Percentiles rank a stretch among this genome's conserved stretches.
Conservation (phyloP, 768 basidiomycete species). For the Macrolepiota fuliginosa region DNA sequence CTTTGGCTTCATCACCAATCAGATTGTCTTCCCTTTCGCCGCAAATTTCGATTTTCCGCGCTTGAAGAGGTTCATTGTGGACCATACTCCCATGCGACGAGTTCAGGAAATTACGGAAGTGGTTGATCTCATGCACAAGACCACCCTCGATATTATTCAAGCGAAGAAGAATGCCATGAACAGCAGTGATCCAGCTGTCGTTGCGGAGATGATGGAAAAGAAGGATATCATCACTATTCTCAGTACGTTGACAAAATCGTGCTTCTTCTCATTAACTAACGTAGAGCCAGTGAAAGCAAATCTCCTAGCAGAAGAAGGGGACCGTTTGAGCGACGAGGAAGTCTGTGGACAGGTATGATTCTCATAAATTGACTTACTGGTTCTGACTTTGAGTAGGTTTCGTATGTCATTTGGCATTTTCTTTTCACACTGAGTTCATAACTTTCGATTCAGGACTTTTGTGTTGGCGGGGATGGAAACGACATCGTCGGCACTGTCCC, state of each 20-base stretch:
- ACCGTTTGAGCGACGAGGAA: constrained; percentile 32
- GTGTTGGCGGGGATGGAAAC: constrained; percentile 17
- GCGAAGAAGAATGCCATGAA: constrained; percentile 33
- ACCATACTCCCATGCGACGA: constrained; percentile 27
- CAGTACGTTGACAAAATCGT: constrained; percentile 26
- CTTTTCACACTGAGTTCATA: too few species aligned
- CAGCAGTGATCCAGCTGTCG: constrained; percentile 30
- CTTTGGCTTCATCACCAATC: constrained; percentile 3
- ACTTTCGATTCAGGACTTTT: neutral
- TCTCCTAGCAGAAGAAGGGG: constrained; percentile 26
- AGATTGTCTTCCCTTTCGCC: constrained; percentile 8
- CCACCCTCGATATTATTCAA: constrained; percentile 34
- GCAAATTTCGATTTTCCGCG: constrained; percentile 1
- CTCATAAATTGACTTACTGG: neutral
- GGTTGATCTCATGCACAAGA: constrained; percentile 31
- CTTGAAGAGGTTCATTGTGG: constrained; percentile 26
- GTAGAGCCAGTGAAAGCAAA: constrained; percentile 30
- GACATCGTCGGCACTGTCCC: constrained; percentile 34
- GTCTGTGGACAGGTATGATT: constrained; percentile 30
- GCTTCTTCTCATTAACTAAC: neutral
- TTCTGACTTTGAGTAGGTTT: neutral
- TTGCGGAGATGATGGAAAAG: constrained; percentile 33
- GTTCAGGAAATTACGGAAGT: constrained; percentile 30
- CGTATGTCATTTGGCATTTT: neutral
- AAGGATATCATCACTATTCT: constrained; percentile 48